These are phyloP conservation scores for Annulohypoxylon bovei DNA, from an alignment of 495 filamentous ascomycete genomes.

Conservation along the genomic window DNA sequence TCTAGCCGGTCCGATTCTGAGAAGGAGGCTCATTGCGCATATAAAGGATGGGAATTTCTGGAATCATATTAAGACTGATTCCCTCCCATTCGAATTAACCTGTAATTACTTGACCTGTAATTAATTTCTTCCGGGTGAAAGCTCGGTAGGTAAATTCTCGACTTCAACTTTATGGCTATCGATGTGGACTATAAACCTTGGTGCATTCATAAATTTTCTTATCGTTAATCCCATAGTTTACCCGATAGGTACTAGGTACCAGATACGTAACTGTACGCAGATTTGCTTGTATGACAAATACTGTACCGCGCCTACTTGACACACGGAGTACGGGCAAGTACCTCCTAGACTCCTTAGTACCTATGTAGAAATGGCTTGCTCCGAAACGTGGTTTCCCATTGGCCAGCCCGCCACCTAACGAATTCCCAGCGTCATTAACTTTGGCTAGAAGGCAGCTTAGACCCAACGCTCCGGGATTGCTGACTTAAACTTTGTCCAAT, in stretches of 20 bases:
- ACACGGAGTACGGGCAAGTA: background rate
- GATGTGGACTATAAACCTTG: background rate
- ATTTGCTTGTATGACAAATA: background rate
- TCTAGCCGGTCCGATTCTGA: slow-evolving; percentile 37
- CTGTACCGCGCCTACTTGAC: background rate
- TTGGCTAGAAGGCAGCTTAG: slow-evolving; percentile 8
- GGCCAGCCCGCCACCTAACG: slow-evolving; percentile 10
- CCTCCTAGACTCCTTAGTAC: no score
- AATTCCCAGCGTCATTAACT: slow-evolving; percentile 29
- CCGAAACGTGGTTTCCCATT: slow-evolving; percentile 10
- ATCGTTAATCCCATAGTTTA: slow-evolving; percentile 19
- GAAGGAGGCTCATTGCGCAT: slow-evolving; percentile 41
- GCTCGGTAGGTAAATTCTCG: slow-evolving; percentile 11
- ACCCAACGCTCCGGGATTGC: slow-evolving; percentile 24
- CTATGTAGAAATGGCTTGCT: no score
- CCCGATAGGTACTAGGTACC: background rate
- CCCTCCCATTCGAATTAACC: slow-evolving; percentile 1
- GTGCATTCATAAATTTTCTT: slow-evolving; percentile 16
- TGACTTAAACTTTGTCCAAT: slow-evolving; percentile 16
- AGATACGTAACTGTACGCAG: no score
- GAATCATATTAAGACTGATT: slow-evolving; percentile 37
- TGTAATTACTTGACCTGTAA: background rate
- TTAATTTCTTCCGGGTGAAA: background rate
- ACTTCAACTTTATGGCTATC: background rate
- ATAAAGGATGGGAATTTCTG: slow-evolving; percentile 3